Evolutionary conservation across 179 eudicot genomes (phyloP), one percentile per base, ranked within the genome.

Genomic region (Carnegiea gigantea): DNA sequence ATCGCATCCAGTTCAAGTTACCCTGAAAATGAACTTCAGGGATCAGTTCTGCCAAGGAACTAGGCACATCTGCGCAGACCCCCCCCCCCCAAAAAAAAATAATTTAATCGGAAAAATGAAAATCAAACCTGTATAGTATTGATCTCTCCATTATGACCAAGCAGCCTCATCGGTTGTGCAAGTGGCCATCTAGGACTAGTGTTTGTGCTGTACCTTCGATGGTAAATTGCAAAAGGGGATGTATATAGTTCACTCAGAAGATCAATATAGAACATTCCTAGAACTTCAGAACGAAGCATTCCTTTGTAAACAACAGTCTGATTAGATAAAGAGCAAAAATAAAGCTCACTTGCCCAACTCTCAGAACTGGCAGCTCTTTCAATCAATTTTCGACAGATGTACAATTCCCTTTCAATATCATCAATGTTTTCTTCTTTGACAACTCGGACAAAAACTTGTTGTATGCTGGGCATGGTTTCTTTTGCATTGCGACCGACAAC

Each of bases 141-240:
- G 82, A 97, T 97, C 91, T 97, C 99, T 84, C 99, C 99, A 87
- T 97, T 97, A 81, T 97, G 99, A 84, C 99, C 98, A 79, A 97
- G 95, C 68, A 96, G 92, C 91, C 99, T 93, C 99, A 97, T 97
- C 26, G 99, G 99, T 86, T 97, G 99, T 46, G 99, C 99, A 81
- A 97, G 95, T 74, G 99, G 99, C 99, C 99, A 97, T 86, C 98
- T 89, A 26, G 99, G 99, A 87, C 93, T 97, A 48, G 99, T 73
- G 49, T 73, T 92, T 80, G 97, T 93, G 88, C 95, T 92, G 87
- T 85, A 93, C 83, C 94, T 92, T 70, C 94, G 90, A 80, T 93
- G 95, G 81, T 93, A 92, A 76, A 93, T 93, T 38, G 97, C 93
- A 83, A 93, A 91, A 76, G 95, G 89, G 54, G 97, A 87, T 79